A percentile compares a stretch with the other conserved stretches of the same genome.
phyloP scores from a whole-genome alignment of 2,329 filamentous ascomycete genomes.

The Aspergillus fructus region DNA sequence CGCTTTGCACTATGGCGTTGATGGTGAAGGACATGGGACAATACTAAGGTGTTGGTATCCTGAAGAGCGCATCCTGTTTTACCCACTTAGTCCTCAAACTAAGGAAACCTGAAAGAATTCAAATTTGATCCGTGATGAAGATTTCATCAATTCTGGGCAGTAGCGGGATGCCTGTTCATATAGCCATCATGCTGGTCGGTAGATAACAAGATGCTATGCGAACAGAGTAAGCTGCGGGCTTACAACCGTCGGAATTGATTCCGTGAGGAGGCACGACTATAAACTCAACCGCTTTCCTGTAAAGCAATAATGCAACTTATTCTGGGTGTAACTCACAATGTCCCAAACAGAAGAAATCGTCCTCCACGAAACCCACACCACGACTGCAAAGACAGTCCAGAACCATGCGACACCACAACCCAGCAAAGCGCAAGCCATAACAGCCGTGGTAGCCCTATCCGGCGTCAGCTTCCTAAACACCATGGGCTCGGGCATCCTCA shows the following conservation, averaged over 20 bases:
- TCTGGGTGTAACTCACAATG: not conserved
- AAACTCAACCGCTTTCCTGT: not conserved
- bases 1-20: no score
- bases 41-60: no score
- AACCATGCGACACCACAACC: not conserved
- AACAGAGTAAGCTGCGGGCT: no score
- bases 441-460: conserved; percentile 26
- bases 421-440: conserved; percentile 6
- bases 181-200: no score
- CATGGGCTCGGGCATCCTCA: conserved; percentile 31
- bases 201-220: no score
- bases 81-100: no score
- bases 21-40: no score
- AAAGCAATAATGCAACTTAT: not conserved
- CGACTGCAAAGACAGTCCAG: not conserved
- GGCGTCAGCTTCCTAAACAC: conserved; percentile 31
- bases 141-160: no score
- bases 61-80: no score
- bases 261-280: not conserved
- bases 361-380: not conserved
- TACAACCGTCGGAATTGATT: not conserved
- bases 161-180: no score
- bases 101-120: no score
- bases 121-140: no score
- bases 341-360: not conserved